phyloP scores from a whole-genome alignment of 2,329 filamentous ascomycete genomes.

The Aaosphaeria arxii region DNA sequence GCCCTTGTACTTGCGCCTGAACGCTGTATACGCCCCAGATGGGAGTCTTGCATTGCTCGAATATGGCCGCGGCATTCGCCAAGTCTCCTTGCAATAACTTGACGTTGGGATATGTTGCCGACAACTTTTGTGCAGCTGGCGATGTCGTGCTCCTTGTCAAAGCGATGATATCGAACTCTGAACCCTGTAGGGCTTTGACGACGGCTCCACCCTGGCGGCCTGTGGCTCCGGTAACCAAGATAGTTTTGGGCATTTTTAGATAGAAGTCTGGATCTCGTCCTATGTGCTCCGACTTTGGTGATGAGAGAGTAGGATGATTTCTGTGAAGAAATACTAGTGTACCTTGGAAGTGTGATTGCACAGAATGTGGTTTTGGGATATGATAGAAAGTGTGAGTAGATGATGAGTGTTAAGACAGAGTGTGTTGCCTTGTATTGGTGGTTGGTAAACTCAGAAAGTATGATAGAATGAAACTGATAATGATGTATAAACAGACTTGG shows the following conservation, averaged over 20 bases:
- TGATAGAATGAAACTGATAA: too few species aligned
- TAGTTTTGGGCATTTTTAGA: slow-evolving; percentile 26
- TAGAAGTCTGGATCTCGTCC: too few species aligned
- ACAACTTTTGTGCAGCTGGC: slow-evolving; percentile 46
- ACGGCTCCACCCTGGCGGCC: slow-evolving; percentile 43
- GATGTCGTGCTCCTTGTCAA: slow-evolving; percentile 53
- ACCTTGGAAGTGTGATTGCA: too few species aligned
- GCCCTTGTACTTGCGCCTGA: slow-evolving; percentile 25
- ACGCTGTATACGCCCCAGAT: slow-evolving; percentile 29
- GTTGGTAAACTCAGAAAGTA: too few species aligned
- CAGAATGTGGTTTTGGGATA: too few species aligned
- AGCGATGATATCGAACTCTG: slow-evolving; percentile 51
- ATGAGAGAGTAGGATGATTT: not conserved
- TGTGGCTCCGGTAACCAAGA: slow-evolving; percentile 42
- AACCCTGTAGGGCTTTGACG: slow-evolving; percentile 31
- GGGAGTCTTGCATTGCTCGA: slow-evolving; percentile 39
- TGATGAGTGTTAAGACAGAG: too few species aligned
- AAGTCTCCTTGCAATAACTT: slow-evolving; percentile 55
- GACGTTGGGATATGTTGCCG: slow-evolving; percentile 43
- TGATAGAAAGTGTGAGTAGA: too few species aligned
- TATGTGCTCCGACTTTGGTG: not conserved
- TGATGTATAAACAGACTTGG: too few species aligned
- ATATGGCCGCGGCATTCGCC: slow-evolving; percentile 47
- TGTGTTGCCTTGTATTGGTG: too few species aligned
- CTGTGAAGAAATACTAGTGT: not conserved